Evolutionary conservation across 2,329 filamentous ascomycete genomes (phyloP).

Genomic region (Elsinoe perseae): DNA sequence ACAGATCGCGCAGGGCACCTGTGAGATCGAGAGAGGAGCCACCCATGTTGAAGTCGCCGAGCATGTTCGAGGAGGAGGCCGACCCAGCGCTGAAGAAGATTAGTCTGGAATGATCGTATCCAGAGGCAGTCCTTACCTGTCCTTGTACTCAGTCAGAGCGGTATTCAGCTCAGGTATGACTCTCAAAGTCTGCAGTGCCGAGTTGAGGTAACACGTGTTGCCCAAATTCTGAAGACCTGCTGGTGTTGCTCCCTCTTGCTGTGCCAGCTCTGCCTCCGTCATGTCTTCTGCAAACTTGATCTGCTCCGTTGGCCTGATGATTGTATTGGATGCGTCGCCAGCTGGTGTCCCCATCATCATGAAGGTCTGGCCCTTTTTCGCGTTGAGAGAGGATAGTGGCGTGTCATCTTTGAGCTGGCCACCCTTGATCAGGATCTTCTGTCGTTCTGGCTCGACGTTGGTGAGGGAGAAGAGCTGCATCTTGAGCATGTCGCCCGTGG

Average conservation of each 20-base stretch:
- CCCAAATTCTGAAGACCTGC: slow-evolving; percentile 86
- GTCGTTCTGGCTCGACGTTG: slow-evolving; percentile 88
- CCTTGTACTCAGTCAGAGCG: slow-evolving; percentile 58
- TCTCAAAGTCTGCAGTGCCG: slow-evolving; percentile 84
- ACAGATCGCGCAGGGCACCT: slow-evolving; percentile 69
- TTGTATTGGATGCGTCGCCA: slow-evolving; percentile 51
- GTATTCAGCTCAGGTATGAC: slow-evolving; percentile 85
- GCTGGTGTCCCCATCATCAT: slow-evolving; percentile 96
- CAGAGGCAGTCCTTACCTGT: slow-evolving; percentile 28
- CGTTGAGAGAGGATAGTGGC: slow-evolving; percentile 70
- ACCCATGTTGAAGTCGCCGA: slow-evolving; percentile 50
- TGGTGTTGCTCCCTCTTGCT: slow-evolving; percentile 73
- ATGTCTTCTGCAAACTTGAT: slow-evolving; percentile 94
- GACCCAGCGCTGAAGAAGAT: slow-evolving; percentile 26
- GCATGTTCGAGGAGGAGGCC: slow-evolving; percentile 31
- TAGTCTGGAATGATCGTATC: neutral
- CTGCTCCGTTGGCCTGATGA: slow-evolving; percentile 65
- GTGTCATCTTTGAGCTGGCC: slow-evolving; percentile 94
- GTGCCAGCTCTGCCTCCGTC: slow-evolving; percentile 85
- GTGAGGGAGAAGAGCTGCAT: slow-evolving; percentile 92
- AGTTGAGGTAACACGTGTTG: slow-evolving; percentile 98
- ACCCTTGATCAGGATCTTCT: slow-evolving; percentile 92
- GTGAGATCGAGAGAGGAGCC: slow-evolving; percentile 63
- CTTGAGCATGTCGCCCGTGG: slow-evolving; percentile 88
- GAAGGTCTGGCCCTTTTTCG: slow-evolving; percentile 78